Conservation (phyloP, 768 basidiomycete genomes). For the Albatrellus ellisii region DNA sequence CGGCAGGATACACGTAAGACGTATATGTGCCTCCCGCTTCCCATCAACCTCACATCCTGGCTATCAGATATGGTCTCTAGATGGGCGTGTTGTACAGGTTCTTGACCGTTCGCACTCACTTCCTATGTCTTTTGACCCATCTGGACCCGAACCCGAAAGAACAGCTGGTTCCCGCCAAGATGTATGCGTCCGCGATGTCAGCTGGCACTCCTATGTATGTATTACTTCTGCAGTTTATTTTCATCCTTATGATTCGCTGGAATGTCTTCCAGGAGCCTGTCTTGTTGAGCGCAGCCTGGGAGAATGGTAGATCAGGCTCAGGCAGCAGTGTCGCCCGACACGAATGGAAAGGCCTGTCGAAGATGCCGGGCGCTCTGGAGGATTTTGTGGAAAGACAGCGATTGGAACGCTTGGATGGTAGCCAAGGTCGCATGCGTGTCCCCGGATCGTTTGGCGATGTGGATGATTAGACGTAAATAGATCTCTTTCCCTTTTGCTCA, state of each 20-base stretch:
- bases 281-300: conserved; percentile 90
- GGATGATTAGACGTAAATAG: neutral
- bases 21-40: neutral
- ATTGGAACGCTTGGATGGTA: conserved; percentile 20
- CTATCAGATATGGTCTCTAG: conserved; percentile 86
- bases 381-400: conserved; percentile 57
- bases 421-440: neutral
- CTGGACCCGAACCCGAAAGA: conserved; percentile 36
- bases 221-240: neutral
- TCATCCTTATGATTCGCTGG: conserved; percentile 1
- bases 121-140: conserved; percentile 63
- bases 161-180: conserved; percentile 18
- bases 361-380: conserved; percentile 51
- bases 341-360: conserved; percentile 89
- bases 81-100: conserved; percentile 74
- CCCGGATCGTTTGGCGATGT: neutral
- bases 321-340: conserved; percentile 82
- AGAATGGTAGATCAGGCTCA: conserved; percentile 40
- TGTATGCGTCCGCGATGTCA: conserved; percentile 82
- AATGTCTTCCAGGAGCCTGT: conserved; percentile 53
- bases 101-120: conserved; percentile 67
- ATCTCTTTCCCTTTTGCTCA: neutral
- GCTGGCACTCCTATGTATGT: conserved; percentile 78
- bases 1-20: conserved; percentile 66
- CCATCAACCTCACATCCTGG: neutral